Conservation (phyloP, 371 early-diverging fungal species). For the Mucor irregularis region DNA sequence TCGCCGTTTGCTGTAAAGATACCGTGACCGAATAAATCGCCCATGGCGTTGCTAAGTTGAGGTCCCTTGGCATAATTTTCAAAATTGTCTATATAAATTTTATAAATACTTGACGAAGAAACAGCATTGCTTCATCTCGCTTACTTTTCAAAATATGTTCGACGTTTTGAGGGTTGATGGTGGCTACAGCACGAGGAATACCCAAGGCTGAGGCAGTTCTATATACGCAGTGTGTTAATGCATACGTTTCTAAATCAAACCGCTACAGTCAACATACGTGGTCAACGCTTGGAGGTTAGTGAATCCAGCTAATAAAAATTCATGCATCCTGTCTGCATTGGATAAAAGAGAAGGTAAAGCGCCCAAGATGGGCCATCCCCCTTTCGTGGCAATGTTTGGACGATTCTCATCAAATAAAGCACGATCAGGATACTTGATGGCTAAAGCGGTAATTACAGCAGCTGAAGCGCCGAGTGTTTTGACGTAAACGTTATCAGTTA, state of each 20-base stretch:
- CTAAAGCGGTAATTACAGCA: constrained; percentile 14
- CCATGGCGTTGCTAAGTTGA: constrained; percentile 21
- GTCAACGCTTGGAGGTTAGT: constrained; percentile 17
- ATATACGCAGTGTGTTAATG: not conserved
- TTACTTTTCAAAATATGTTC: constrained; percentile 37
- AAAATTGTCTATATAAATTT: constrained; percentile 23
- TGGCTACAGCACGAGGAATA: constrained; percentile 22
- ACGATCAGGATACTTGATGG: constrained; percentile 31
- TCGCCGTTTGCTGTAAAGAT: constrained; percentile 49
- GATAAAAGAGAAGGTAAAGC: constrained; percentile 5
- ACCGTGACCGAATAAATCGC: constrained; percentile 33
- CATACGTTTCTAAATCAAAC: not conserved
- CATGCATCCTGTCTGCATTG: constrained; percentile 18
- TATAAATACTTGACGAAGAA: not conserved
- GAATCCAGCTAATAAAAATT: constrained; percentile 21
- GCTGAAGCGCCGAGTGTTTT: constrained; percentile 17
- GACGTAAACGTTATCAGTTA: constrained; percentile 1
- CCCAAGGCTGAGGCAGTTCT: constrained; percentile 32
- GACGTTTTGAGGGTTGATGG: constrained; percentile 27
- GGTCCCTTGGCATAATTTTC: constrained; percentile 39
- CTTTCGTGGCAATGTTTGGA: constrained; percentile 3
- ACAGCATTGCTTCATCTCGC: not conserved
- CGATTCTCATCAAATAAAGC: constrained; percentile 26
- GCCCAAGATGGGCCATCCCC: constrained; percentile 32
- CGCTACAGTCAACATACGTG: constrained; percentile 20